phyloP scores from a whole-genome alignment of 768 basidiomycete species.

The Mycena galopus region DNA sequence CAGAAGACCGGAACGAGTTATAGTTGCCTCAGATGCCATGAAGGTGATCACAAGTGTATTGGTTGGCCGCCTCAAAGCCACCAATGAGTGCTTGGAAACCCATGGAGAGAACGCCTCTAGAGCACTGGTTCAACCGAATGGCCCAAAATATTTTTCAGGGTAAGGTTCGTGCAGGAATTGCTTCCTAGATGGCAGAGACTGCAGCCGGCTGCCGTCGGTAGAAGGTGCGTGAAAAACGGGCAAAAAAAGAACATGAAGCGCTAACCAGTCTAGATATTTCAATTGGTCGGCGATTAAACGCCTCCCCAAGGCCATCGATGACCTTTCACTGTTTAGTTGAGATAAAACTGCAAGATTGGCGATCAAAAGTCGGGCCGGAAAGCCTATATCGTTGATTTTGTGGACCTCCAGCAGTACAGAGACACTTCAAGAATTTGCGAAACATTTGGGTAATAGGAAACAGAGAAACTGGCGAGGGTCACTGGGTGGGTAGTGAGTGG shows the following conservation, averaged over 20 bases:
- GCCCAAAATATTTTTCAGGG: background rate
- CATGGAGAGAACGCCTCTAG: background rate
- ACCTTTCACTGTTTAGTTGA: background rate
- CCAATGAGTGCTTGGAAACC: background rate
- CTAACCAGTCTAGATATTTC: background rate
- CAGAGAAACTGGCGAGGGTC: background rate
- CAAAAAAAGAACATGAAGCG: background rate
- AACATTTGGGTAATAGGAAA: background rate
- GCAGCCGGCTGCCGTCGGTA: slow-evolving; percentile 6
- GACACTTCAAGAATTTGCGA: background rate
- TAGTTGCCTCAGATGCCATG: background rate
- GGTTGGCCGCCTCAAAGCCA: background rate
- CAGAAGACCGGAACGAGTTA: slow-evolving; percentile 5
- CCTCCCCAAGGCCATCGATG: background rate
- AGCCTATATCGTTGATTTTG: background rate
- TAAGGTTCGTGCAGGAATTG: background rate
- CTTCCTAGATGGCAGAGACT: background rate
- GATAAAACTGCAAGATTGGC: too few relatives aligned
- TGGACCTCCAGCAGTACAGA: background rate
- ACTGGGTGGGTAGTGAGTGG: background rate
- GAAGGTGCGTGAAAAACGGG: background rate
- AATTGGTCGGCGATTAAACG: background rate
- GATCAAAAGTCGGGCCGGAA: background rate
- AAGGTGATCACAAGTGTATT: background rate
- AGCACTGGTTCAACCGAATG: too few relatives aligned